phyloP scores from a whole-genome alignment of 345 rosid genomes.

The Camelina neglecta region DNA sequence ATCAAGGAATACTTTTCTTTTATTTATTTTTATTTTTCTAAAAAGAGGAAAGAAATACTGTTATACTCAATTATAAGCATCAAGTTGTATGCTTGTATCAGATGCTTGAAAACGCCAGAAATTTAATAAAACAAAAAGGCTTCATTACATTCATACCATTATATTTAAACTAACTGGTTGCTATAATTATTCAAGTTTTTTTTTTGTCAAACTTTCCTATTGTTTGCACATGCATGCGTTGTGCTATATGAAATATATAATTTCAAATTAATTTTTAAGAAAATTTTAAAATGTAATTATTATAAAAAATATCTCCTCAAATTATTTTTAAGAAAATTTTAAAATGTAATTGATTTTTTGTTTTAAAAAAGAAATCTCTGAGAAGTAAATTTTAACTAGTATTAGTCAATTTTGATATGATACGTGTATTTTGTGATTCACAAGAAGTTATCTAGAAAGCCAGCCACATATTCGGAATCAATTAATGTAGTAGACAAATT shows the following conservation, averaged over 20 bases:
- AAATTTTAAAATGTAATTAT: too few species aligned
- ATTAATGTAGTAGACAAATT: neutral
- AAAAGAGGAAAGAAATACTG: neutral
- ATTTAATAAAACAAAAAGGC: neutral
- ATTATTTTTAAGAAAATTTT: too few species aligned
- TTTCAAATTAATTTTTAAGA: too few species aligned
- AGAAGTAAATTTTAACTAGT: too few species aligned
- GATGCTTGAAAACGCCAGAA: slow-evolving; percentile 14
- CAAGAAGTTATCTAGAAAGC: neutral
- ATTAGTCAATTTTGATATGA: too few species aligned
- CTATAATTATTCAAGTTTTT: too few species aligned
- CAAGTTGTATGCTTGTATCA: slow-evolving; percentile 32
- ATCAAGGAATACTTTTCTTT: neutral
- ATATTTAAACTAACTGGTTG: neutral
- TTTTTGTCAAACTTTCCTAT: neutral
- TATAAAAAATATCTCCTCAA: too few species aligned
- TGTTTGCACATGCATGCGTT: neutral
- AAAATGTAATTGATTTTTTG: too few species aligned
- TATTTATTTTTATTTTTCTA: neutral
- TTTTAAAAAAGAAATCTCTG: too few species aligned
- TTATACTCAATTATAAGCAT: slow-evolving; percentile 18
- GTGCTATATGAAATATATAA: too few species aligned
- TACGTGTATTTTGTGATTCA: too few species aligned
- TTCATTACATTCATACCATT: neutral
- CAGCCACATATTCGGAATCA: neutral